A percentile compares a stretch with the other conserved stretches of the same genome.
Conservation (phyloP, 192 early-diverging fungal genomes). For the Martensiomyces pterosporus region DNA sequence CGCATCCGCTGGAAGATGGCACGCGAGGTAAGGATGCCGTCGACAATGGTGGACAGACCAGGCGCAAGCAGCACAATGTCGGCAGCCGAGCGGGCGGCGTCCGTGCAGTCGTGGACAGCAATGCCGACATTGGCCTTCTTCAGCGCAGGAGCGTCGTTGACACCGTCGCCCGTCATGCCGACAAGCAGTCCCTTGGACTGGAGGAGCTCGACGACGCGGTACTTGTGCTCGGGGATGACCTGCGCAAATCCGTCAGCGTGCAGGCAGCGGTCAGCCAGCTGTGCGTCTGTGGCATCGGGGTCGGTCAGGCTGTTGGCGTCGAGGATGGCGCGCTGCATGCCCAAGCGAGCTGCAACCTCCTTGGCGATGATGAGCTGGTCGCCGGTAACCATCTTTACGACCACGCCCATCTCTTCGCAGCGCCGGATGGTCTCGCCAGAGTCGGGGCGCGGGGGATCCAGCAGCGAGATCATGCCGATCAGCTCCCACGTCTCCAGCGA, state of each 20-base stretch:
- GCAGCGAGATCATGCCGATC: conserved; percentile 86
- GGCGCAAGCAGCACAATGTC: conserved; percentile 91
- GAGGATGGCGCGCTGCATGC: conserved; percentile 88
- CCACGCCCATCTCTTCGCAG: conserved; percentile 81
- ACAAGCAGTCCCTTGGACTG: conserved; percentile 83
- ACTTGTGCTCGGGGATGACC: conserved; percentile 98
- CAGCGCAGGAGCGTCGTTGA: conserved; percentile 96
- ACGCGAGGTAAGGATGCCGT: conserved; percentile 83
- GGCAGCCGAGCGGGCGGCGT: conserved; percentile 91
- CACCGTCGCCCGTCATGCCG: conserved; percentile 97
- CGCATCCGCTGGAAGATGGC: conserved; percentile 96
- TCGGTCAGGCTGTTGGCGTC: conserved; percentile 84
- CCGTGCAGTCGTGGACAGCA: conserved; percentile 92
- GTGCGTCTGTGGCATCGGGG: conserved; percentile 69
- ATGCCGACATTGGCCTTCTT: conserved; percentile 98
- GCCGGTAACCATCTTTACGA: conserved; percentile 96
- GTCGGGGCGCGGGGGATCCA: conserved; percentile 88
- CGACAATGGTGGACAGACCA: conserved; percentile 88
- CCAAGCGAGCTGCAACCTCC: conserved; percentile 84
- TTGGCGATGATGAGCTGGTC: conserved; percentile 95
- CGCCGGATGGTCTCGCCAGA: conserved; percentile 81
- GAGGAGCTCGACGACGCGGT: conserved; percentile 90
- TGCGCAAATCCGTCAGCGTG: conserved; percentile 95
- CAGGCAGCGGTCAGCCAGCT: conserved; percentile 75
- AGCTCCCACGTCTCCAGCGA: conserved; percentile 67